Evolutionary conservation across 495 filamentous ascomycete genomes (phyloP), one percentile per base, ranked within the genome.

Genomic region (Aspergillus funiculosus): DNA sequence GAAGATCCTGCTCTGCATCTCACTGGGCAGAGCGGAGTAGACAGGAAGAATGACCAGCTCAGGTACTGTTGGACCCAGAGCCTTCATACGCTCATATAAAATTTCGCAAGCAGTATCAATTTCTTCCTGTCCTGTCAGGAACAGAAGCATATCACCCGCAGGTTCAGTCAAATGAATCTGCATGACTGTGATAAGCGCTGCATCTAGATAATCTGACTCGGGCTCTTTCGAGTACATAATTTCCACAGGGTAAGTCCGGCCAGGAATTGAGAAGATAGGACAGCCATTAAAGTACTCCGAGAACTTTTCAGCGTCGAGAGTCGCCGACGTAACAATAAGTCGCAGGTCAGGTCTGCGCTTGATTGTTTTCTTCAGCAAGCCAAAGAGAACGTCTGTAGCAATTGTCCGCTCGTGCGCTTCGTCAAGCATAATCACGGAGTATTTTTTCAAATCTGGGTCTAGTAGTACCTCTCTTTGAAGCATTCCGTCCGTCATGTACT

Each of bases 401-500:
- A 99, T 95, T 4, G 94, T 97, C 37, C 92, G 79, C 62, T 99
- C 92, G 77, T 99, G 92, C 3, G 94, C 92, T 58, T 99, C 92
- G 57, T 99, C 92, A 51, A 99, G 74, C 87, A 99, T 97, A 55
- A 99, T 96, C 43, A 94, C 87, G 2, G 86, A 89, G 54, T 99
- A 99, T 53, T 82, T 79, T 60, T 77, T 86, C 32, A 97, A 66
- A 55, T 90, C 80, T 0, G 89, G 86, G 58, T 97, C 94, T 21
- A 96, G 71, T 11, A 99, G 71, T 47, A 96, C 87, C 64, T 99
- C 94, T 67, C 92, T 72, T 67, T 97, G 83, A 55, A 99, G 78
- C 85, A 97, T 99, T 64, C 92, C 92, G 51, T 99, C 92, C 9
- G 92, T 99, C 90, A 97, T 96, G 67, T 97, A 99, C 68, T 97